A percentile compares a stretch with the other conserved stretches of the same genome.
Conservation (phyloP, 768 basidiomycete genomes). For the Cystofilobasidium capitatum region DNA sequence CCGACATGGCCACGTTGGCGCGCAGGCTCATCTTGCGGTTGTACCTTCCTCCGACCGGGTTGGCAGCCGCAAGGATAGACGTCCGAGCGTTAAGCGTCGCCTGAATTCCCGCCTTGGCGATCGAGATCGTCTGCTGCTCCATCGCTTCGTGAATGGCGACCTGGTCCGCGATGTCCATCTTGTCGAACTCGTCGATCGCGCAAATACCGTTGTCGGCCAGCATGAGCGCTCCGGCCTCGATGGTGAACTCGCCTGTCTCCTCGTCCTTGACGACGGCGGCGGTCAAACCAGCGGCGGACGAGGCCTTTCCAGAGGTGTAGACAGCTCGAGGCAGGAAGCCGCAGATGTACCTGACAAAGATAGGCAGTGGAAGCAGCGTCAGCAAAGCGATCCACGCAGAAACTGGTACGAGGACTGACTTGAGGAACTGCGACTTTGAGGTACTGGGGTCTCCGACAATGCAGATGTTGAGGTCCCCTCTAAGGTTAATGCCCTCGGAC, state of each 20-base stretch:
- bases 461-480: slow-evolving; percentile 97
- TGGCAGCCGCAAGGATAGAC: slow-evolving; percentile 93
- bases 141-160: slow-evolving; percentile 99
- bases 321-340: slow-evolving; percentile 96
- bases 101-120: slow-evolving; percentile 97
- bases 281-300: slow-evolving; percentile 95
- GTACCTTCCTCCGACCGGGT: slow-evolving; percentile 93
- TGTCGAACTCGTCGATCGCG: slow-evolving; percentile 99
- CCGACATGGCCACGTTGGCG: slow-evolving; percentile 92
- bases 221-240: slow-evolving; percentile 98
- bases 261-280: slow-evolving; percentile 98
- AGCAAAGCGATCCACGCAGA: no score
- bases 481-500: slow-evolving; percentile 89
- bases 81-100: slow-evolving; percentile 96
- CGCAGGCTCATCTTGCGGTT: slow-evolving; percentile 85
- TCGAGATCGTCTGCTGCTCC: slow-evolving; percentile 99
- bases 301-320: slow-evolving; percentile 98
- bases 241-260: slow-evolving; percentile 98
- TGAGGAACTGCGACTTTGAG: slow-evolving; percentile 96
- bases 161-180: slow-evolving; percentile 98
- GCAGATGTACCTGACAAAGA: slow-evolving; percentile 72
- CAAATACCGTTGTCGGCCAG: slow-evolving; percentile 98
- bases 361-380: not conserved
- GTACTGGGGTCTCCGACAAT: slow-evolving; percentile 96
- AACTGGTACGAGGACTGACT: slow-evolving; percentile 52